Base-by-base conservation (phyloP, 2,329 filamentous ascomycete genomes). In the Aspergillus sp. region DNA sequence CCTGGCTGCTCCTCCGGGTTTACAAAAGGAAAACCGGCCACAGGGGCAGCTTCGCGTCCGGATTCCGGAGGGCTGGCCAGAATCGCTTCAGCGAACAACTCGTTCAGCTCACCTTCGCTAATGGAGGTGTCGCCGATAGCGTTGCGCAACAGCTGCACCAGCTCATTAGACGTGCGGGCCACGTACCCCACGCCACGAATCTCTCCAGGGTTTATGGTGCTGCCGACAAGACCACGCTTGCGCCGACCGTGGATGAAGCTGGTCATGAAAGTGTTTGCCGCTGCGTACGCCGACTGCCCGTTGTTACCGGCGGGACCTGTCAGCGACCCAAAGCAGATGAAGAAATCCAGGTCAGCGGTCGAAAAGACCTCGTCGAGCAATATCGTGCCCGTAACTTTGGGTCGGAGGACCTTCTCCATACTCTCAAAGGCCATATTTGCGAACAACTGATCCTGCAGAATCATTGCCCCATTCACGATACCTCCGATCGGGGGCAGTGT, bases 11-110 rank as follows among this genome's bases (percentile, higher is more conserved):
- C 47, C 9, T 56, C 57, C 7, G 54, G 51, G 49, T 52, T 46
- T 9, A 36, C 24, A 4, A 46, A 49, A 11, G 46, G 51, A n/a
- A 55, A 16, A 0, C 57, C 62, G 2, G 55, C 54, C 12, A 49
- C 51, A 16, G 62, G 24, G 3, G 52, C 57, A 2, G 52, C 52
- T 36, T 53, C 51, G 16, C 9, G 20, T 1, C 45, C 54, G 4
- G 51, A 53, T 3, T 49, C 16, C 12, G 52, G 45, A 24, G 18
- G 32, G 22, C 57, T 52, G 6, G 59, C 58, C 9, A 59, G 9
- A n/a, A 64, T 49, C 1, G 60, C 58, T 26, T 64, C 60, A 4
- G 55, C 54, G 16, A 64, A 58, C 7, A 58, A 4, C 20, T 59
- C 20, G 22, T 63, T 54, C 2, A 64, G 32, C 6, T 65, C 58